Percentiles rank a stretch among this genome's conserved stretches.
Conservation (phyloP, 2,329 filamentous ascomycete genomes). For the Phaeosphaeriaceae sp. region DNA sequence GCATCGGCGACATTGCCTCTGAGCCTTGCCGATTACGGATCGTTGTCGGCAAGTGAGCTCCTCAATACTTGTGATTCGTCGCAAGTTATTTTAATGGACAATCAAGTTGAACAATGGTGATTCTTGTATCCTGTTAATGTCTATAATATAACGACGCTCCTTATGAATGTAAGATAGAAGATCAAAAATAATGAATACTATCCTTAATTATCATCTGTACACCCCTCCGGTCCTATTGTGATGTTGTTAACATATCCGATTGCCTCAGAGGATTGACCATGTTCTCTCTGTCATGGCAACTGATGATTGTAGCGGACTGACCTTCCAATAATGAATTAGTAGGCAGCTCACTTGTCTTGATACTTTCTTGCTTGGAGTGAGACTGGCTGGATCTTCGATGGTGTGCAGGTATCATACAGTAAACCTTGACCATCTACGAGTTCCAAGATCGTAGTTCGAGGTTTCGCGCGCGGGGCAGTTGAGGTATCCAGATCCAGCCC, state of each 20-base stretch:
- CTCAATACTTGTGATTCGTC: not conserved
- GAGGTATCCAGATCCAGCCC: too few species aligned
- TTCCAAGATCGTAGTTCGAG: too few species aligned
- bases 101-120: not conserved
- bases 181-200: not conserved
- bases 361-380: too few species aligned
- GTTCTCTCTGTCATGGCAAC: slow-evolving; percentile 10
- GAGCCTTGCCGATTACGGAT: not conserved
- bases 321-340: too few species aligned
- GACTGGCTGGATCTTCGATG: too few species aligned
- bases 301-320: slow-evolving; percentile 21
- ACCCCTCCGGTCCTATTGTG: too few species aligned
- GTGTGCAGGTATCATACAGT: too few species aligned
- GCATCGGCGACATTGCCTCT: not conserved
- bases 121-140: not conserved
- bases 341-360: too few species aligned
- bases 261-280: too few species aligned
- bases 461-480: too few species aligned
- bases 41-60: not conserved
- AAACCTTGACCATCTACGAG: too few species aligned
- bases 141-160: not conserved
- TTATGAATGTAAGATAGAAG: not conserved
- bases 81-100: not conserved
- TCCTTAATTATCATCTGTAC: not conserved
- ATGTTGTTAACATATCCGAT: too few species aligned